Percentiles rank a stretch among this genome's conserved stretches.
phyloP scores from a whole-genome alignment of 805 yeast genomes.

The Starmerella potacharoeniae region DNA sequence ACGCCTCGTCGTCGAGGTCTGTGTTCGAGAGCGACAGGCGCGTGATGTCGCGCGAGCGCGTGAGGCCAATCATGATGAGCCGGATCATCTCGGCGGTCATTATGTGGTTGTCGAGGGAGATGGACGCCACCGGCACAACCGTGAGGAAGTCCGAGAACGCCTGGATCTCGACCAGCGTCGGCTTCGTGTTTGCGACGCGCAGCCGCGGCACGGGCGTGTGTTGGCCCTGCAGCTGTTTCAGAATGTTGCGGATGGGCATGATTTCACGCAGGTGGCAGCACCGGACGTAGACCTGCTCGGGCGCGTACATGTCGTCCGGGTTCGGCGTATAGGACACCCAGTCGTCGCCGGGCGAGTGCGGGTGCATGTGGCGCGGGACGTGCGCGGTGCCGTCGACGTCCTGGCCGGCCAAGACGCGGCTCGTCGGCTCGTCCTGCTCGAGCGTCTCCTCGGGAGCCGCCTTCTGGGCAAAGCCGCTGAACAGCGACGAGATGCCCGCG shows the following conservation, averaged over 20 bases:
- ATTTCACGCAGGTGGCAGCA: constrained; percentile 91
- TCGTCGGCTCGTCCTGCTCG: constrained; percentile 9
- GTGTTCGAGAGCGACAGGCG: constrained; percentile 72
- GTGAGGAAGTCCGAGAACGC: constrained; percentile 82
- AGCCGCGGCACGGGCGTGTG: constrained; percentile 61
- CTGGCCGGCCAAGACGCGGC: background rate
- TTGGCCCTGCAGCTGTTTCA: constrained; percentile 68
- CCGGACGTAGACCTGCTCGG: constrained; percentile 73
- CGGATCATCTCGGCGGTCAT: constrained; percentile 67
- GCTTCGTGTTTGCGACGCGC: constrained; percentile 74
- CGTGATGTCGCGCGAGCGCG: constrained; percentile 53
- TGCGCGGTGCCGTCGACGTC: constrained; percentile 15
- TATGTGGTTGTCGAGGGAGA: constrained; percentile 69
- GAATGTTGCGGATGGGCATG: constrained; percentile 79
- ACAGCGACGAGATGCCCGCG: constrained; percentile 8
- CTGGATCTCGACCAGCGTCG: constrained; percentile 76
- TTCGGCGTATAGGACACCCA: constrained; percentile 17
- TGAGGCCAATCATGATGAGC: constrained; percentile 57
- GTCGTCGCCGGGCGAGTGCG: constrained; percentile 18
- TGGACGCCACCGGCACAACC: constrained; percentile 66
- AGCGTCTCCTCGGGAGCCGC: background rate
- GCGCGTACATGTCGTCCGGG: constrained; percentile 30
- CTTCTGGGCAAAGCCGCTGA: background rate
- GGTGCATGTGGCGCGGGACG: background rate
- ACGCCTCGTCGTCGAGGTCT: constrained; percentile 56